Evolutionary conservation across 768 basidiomycete species (phyloP).

Genomic region (Favolaschia claudopus): DNA sequence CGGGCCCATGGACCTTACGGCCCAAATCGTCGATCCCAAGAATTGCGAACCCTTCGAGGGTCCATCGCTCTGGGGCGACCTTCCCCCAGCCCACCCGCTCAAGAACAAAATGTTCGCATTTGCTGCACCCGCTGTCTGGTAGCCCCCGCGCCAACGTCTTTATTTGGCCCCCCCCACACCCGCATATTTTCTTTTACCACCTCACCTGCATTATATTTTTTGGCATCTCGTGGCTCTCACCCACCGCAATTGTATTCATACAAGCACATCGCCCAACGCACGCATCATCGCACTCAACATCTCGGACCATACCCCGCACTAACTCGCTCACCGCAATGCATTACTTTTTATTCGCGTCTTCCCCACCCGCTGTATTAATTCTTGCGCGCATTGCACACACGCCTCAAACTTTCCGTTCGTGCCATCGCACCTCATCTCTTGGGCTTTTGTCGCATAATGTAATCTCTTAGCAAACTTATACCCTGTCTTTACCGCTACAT

Average conservation of each 20-base stretch:
- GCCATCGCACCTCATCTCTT: slow-evolving; percentile 4
- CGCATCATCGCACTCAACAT: neutral
- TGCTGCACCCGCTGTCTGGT: slow-evolving; percentile 70
- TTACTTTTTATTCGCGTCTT: slow-evolving; percentile 13
- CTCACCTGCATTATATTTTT: slow-evolving; percentile 23
- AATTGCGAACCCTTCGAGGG: slow-evolving; percentile 47
- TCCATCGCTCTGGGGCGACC: slow-evolving; percentile 44
- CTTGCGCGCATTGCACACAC: slow-evolving; percentile 12
- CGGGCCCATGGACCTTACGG: slow-evolving; percentile 56
- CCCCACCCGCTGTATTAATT: slow-evolving; percentile 24
- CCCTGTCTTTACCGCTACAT: slow-evolving; percentile 12
- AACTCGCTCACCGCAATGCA: neutral
- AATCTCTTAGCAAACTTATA: slow-evolving; percentile 4
- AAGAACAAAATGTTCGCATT: slow-evolving; percentile 73
- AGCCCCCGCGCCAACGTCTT: slow-evolving; percentile 38
- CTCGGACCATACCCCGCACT: slow-evolving; percentile 20
- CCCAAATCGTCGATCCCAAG: slow-evolving; percentile 49
- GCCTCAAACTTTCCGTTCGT: slow-evolving; percentile 21
- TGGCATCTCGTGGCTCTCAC: slow-evolving; percentile 2
- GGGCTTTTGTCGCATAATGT: slow-evolving; percentile 18
- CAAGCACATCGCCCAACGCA: too few relatives aligned
- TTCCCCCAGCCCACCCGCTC: slow-evolving; percentile 49
- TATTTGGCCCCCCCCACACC: slow-evolving; percentile 28
- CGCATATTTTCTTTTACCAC: slow-evolving; percentile 28
- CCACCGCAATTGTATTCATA: slow-evolving; percentile 19